A percentile compares a stretch with the other conserved stretches of the same genome.
Conservation (phyloP, 129 eudicot species). For the Artemisia argyi region DNA sequence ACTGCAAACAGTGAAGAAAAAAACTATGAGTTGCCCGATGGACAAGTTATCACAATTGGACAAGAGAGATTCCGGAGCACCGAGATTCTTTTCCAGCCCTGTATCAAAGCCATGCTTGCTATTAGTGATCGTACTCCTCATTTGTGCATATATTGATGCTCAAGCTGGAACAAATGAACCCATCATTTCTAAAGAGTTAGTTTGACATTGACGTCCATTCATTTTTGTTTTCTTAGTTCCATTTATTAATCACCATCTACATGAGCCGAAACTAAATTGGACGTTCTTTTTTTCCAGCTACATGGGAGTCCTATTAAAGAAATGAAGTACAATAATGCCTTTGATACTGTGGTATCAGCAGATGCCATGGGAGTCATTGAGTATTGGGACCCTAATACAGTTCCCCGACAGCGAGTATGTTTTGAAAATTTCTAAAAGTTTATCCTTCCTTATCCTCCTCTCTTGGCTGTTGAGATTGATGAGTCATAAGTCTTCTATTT, state of each 20-base stretch:
- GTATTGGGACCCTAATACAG: constrained; percentile 82
- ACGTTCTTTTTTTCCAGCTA: constrained; percentile 44
- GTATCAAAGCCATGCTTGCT: constrained; percentile 40
- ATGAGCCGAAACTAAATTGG: background rate
- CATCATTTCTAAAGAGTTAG: constrained; percentile 75
- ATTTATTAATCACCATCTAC: background rate
- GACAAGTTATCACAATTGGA: constrained; percentile 1
- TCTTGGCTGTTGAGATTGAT: constrained; percentile 1
- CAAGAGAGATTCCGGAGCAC: background rate
- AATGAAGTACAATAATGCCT: constrained; percentile 80
- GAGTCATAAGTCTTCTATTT: background rate
- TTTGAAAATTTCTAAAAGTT: background rate
- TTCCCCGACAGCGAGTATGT: constrained; percentile 82
- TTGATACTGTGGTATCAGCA: constrained; percentile 78
- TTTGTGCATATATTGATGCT: constrained; percentile 86
- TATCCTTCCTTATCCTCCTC: background rate
- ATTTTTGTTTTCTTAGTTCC: background rate
- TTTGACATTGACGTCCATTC: background rate
- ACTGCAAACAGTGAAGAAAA: background rate
- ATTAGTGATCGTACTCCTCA: constrained; percentile 79
- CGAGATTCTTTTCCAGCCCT: background rate
- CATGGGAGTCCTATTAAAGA: constrained; percentile 76
- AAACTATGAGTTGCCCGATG: constrained; percentile 3
- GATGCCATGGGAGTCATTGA: constrained; percentile 90
- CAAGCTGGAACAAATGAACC: constrained; percentile 84